Evolutionary conservation across 129 eudicot genomes (phyloP), one percentile per base, ranked within the genome.

Genomic region (Lactuca saligna): DNA sequence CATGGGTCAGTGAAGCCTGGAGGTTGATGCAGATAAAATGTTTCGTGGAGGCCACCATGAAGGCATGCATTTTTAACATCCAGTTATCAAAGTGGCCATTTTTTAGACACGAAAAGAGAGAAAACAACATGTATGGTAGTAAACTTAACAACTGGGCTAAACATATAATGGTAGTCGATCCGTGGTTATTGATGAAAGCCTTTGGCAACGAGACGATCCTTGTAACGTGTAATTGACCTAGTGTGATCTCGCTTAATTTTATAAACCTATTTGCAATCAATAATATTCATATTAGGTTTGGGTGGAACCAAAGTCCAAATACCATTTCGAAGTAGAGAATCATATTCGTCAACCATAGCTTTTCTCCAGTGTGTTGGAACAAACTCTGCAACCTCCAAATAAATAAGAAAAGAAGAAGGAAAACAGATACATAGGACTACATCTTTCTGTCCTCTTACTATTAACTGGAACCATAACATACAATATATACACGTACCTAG

Each of bases 91-190:
- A 25, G 29, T 25, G 29, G 29, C 61, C 15, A 57, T 17, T 57
- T 9, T 17, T 17, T 9, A 3, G 62, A 8, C 10, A 7, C 17
- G 4, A 7, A 8, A 32, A 31, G 41, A 58, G 63, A 58, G 7
- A 31, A 2, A 6, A 29, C 20, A 58, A 58, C 63, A 14, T 37
- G 39, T 58, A 58, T 13, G 29, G 63, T 32, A 25, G 42, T 58
- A 25, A 39, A 37, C 32, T 58, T 58, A 7, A 58, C 63, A 32
- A 32, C 39, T 25, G 2, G 29, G 42, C 42, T 58, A 16, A 32
- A 58, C 29, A 42, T 58, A 25, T 58, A 15, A 3, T 32, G 63
- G 32, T 58, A 58, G 32, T 58, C 63, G 32, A 58, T 58, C 29
- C 42, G 38, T 5, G 63, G 63, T 39, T 29, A 3, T 58, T 58